Percentiles rank a stretch among this genome's conserved stretches.
Evolutionary conservation across 2,329 filamentous ascomycete genomes (phyloP).

Genomic region (Cladobotryum mycophilum): DNA sequence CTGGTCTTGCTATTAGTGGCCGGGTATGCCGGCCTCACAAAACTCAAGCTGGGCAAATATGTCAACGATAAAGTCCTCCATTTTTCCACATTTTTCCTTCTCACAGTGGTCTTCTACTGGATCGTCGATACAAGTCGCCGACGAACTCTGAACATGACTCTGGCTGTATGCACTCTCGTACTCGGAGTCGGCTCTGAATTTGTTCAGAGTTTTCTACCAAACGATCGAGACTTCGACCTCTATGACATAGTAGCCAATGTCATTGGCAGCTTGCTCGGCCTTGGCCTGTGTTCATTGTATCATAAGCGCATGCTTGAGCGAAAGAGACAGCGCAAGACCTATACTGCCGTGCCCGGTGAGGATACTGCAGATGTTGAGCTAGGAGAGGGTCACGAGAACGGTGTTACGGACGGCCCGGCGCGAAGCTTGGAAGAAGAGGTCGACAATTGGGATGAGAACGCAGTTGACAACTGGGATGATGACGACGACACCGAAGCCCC

Average conservation of each 20-base stretch:
- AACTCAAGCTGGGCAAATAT: conserved; percentile 46
- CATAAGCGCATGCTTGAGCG: conserved; percentile 93
- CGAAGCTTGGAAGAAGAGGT: conserved; percentile 68
- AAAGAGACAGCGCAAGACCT: conserved; percentile 66
- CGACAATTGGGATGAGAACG: conserved; percentile 92
- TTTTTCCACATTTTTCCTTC: conserved; percentile 78
- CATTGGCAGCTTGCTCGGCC: conserved; percentile 63
- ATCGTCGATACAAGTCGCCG: conserved; percentile 86
- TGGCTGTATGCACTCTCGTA: conserved; percentile 68
- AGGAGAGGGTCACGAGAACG: conserved; percentile 63
- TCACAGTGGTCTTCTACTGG: conserved; percentile 93
- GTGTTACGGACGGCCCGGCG: conserved; percentile 41
- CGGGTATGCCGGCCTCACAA: conserved; percentile 73
- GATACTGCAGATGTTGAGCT: conserved; percentile 68
- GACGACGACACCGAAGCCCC: conserved; percentile 32
- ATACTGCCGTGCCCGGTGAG: conserved; percentile 61
- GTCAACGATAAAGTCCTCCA: conserved; percentile 91
- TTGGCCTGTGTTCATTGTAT: conserved; percentile 81
- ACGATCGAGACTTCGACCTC: conserved; percentile 64
- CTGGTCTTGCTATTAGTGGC: conserved; percentile 64
- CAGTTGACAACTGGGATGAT: conserved; percentile 52
- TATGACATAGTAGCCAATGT: conserved; percentile 87
- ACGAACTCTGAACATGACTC: conserved; percentile 75
- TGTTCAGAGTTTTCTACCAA: conserved; percentile 67
- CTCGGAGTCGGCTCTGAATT: conserved; percentile 71